phyloP scores from a whole-genome alignment of 2,329 filamentous ascomycete genomes.

The Xylogone sp. region DNA sequence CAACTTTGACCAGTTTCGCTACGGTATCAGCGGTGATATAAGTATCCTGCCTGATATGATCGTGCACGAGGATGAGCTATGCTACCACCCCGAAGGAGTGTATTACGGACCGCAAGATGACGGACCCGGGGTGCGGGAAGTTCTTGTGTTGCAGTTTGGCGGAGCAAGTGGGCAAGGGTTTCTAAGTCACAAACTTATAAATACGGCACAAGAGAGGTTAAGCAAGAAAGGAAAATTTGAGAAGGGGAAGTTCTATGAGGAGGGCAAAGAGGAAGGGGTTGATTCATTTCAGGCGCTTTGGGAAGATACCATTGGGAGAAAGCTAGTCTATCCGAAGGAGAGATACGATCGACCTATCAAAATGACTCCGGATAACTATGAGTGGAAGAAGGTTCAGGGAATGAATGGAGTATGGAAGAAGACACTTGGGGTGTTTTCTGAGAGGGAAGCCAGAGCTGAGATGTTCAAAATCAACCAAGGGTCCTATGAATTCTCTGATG shows the following conservation, averaged over 20 bases:
- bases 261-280: not conserved
- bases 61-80: constrained; percentile 12
- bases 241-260: constrained; percentile 8
- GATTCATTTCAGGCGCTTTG: constrained; percentile 14
- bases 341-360: constrained; percentile 10
- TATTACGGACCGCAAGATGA: constrained; percentile 17
- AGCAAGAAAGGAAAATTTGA: constrained; percentile 11
- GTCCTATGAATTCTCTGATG: not conserved
- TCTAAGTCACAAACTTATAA: constrained; percentile 6
- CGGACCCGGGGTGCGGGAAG: constrained; percentile 6
- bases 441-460: constrained; percentile 14
- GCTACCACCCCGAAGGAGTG: constrained; percentile 20
- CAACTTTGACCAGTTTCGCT: constrained; percentile 22
- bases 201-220: constrained; percentile 4
- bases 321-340: constrained; percentile 9
- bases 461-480: constrained; percentile 8
- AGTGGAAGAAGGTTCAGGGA: constrained; percentile 1
- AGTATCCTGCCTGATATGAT: constrained; percentile 8
- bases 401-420: constrained; percentile 4
- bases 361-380: constrained; percentile 8
- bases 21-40: constrained; percentile 8
- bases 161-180: constrained; percentile 15
- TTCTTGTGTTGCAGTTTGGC: constrained; percentile 18
- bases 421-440: constrained; percentile 14
- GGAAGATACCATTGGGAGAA: constrained; percentile 7